phyloP scores from a whole-genome alignment of 768 basidiomycete genomes.

The Termitomyces sp. region DNA sequence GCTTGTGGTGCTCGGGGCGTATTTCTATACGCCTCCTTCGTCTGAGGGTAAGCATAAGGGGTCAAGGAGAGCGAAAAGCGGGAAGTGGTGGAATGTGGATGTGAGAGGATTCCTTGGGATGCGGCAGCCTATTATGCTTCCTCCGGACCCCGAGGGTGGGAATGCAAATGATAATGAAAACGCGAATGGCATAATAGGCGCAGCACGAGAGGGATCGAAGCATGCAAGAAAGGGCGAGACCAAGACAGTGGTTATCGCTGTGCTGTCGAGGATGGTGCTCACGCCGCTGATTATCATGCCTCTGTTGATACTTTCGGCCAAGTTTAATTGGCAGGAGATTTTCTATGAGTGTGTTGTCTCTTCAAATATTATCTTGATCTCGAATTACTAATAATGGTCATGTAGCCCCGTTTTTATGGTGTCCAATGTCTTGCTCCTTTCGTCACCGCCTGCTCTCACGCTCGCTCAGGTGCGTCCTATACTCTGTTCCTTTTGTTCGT shows the following conservation, averaged over 20 bases:
- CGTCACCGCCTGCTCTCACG: constrained; percentile 70
- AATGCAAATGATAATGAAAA: background rate
- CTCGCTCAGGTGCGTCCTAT: constrained; percentile 47
- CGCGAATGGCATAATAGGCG: background rate
- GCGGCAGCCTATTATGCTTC: constrained; percentile 17
- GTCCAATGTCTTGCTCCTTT: constrained; percentile 77
- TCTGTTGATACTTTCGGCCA: constrained; percentile 61
- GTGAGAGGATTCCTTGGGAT: constrained; percentile 42
- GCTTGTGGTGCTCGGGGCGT: constrained; percentile 88
- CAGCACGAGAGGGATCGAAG: background rate
- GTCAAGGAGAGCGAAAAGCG: background rate
- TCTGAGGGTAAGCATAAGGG: constrained; percentile 2
- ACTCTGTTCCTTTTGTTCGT: background rate
- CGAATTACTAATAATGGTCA: constrained; percentile 1
- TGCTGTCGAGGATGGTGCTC: constrained; percentile 84
- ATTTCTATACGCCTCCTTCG: constrained; percentile 59
- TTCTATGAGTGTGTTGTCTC: constrained; percentile 68
- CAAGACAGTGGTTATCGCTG: constrained; percentile 77
- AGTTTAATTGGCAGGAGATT: constrained; percentile 53
- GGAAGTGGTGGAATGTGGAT: constrained; percentile 19
- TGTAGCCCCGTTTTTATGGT: constrained; percentile 83
- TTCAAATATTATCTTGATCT: background rate
- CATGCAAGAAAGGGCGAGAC: constrained; percentile 43
- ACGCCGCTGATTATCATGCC: constrained; percentile 80
- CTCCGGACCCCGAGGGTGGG: background rate